Base-by-base conservation (phyloP, 2,329 filamentous ascomycete species). In the Pseudogymnoascus sp. region DNA sequence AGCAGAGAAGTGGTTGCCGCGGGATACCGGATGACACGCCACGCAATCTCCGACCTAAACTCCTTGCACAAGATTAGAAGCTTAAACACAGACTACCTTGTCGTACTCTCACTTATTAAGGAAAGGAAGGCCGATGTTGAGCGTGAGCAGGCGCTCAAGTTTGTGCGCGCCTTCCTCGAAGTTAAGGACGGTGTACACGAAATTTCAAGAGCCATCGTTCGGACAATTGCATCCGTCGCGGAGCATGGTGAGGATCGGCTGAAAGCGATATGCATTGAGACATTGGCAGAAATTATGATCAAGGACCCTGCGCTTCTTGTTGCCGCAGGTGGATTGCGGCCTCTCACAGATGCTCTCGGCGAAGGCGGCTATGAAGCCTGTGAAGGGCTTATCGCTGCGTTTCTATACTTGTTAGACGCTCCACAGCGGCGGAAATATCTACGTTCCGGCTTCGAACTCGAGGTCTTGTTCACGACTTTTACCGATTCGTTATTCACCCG, bases 61-160 rank as follows among this genome's bases (percentile, higher is more conserved):
- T 99, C 94, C 2, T 80, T 99, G 22, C 89, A 90, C 71, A 96
- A 87, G 58, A 96, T 99, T 64, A 85, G 93, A 61, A 82, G 82
- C 12, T 78, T 97, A 18, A 92, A 97, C 67, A 97, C 91, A 0
- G 95, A 99, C 72, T 93, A 91, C 68, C 79, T 97, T 18, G 92
- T 97, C 28, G 91, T 96, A 38, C 80, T 93, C 63, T 97, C 94
- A 0, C 78, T 99, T 35, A 91, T 95, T 66, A 97, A 97, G 72
- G 94, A 97, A 72, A 88, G 89, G 70, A 97, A 97, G 73, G 90
- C 93, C n/a, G 92, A 93, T 67, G 90, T 99, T 15, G 94, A 99
- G 76, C 84, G 95, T 60, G 94, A 99, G 73, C 94, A 99, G 75
- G 94, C 94, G 11, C 78, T 99, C 68, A 99, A 99, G 72, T 97